These are phyloP conservation scores for Leccinum broughii DNA, from an alignment of 768 basidiomycete genomes.

Conservation along the genomic window DNA sequence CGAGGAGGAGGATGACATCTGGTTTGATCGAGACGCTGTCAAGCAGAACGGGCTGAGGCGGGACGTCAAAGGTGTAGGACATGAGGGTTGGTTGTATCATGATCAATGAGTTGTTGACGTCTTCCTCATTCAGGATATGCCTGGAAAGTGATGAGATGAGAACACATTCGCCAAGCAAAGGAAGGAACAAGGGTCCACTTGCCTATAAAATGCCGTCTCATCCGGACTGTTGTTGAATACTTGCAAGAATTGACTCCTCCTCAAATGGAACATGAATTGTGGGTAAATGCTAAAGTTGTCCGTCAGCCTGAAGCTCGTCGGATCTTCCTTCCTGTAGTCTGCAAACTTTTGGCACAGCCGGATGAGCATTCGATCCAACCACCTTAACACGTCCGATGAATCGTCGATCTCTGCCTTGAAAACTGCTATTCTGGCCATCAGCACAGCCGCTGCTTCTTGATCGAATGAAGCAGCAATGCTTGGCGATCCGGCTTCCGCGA, in stretches of 20 bases:
- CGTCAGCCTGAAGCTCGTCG: constrained; percentile 85
- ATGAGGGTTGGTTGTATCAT: constrained; percentile 99
- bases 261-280: constrained; percentile 99
- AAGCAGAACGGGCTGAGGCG: constrained; percentile 90
- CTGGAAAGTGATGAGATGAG: constrained; percentile 40
- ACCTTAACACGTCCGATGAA: constrained; percentile 91
- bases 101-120: constrained; percentile 98
- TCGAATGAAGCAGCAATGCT: constrained; percentile 93
- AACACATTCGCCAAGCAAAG: background rate
- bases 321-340: constrained; percentile 97
- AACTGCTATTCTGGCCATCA: constrained; percentile 98
- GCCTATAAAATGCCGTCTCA: constrained; percentile 98
- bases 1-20: constrained; percentile 92
- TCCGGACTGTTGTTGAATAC: constrained; percentile 99
- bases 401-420: constrained; percentile 99
- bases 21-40: constrained; percentile 98
- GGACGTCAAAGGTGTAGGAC: constrained; percentile 94
- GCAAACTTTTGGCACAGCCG: constrained; percentile 99
- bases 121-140: constrained; percentile 93
- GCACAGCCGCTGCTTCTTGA: constrained; percentile 95
- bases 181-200: constrained; percentile 19
- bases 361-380: constrained; percentile 99
- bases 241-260: constrained; percentile 97
- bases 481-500: constrained; percentile 96
- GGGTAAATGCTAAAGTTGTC: constrained; percentile 99